Base-by-base conservation (phyloP, 1,139 yeast species). In the Diutina catenulata region DNA sequence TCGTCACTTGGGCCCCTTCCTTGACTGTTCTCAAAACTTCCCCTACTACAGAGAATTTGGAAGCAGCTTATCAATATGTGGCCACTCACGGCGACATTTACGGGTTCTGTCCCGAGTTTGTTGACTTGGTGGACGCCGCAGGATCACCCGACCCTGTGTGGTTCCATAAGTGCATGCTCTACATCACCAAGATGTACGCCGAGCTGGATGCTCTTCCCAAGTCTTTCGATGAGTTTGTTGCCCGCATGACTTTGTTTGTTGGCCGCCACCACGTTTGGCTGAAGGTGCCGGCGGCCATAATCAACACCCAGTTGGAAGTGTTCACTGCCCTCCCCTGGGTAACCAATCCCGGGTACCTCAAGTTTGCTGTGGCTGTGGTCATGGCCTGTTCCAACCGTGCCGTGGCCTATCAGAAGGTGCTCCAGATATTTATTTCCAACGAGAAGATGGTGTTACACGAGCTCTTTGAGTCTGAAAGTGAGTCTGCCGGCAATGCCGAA, bases 281-380 rank as follows among this genome's bases (percentile, higher is more conserved):
- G 11, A 4, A n/a, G 2, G 64, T 75, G 10, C 70, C 80, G 3
- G 49, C 55, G 5, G 50, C 64, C 5, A 60, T 77, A 31, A 44
- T 82, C 11, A 79, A 81, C 45, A 62, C 94, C 0, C 81, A 81
- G 45, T 55, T 83, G 26, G 93, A 84, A 52, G 84, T 74, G 13
- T 53, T 80, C 4, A 59, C 80, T 19, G 57, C 59, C 4, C 66
- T 64, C 25, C 50, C 57, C 36, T 81, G 84, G 80, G 50, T 73
- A 3, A 39, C 43, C 14, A 45, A 56, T n/a, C 49, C 57, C 14
- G 49, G 48, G 2, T 53, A 53, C 13, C 52, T 82, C 43, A 58
- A 63, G 36, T 71, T 76, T 47, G 57, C 62, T 4, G 55, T 60
- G 27, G 48, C 70, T 7, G 29, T 69, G 16, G 47, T 66, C 4